Conservation (phyloP, 768 basidiomycete genomes). For the Collybia sp. region DNA sequence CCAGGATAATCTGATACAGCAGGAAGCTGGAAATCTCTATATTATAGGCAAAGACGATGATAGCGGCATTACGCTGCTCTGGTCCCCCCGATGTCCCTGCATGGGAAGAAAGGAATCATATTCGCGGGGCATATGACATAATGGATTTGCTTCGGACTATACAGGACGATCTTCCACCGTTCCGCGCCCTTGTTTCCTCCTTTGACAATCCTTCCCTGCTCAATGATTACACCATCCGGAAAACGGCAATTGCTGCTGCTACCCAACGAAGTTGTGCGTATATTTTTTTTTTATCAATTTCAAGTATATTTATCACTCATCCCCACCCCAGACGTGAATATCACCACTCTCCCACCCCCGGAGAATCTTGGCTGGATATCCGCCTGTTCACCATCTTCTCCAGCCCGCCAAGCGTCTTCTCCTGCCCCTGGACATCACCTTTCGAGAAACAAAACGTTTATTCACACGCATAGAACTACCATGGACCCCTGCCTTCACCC, state of each 20-base stretch:
- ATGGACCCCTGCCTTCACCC: constrained; percentile 37
- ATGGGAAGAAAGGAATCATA: constrained; percentile 9
- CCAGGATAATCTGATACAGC: constrained; percentile 16
- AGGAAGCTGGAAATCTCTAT: constrained; percentile 26
- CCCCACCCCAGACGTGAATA: constrained; percentile 9
- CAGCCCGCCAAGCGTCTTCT: constrained; percentile 14
- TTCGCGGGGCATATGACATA: constrained; percentile 12
- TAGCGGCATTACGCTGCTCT: constrained; percentile 1
- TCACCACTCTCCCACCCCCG: constrained; percentile 6
- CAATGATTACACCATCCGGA: constrained; percentile 12
- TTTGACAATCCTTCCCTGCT: constrained; percentile 26
- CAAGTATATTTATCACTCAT: background rate
- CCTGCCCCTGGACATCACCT: constrained; percentile 18
- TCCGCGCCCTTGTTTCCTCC: constrained; percentile 31
- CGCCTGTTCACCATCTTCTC: constrained; percentile 20
- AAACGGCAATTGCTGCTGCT: constrained; percentile 11
- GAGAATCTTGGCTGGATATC: constrained; percentile 13
- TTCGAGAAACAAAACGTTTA: constrained; percentile 23
- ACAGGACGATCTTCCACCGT: constrained; percentile 26
- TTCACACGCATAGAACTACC: constrained; percentile 28
- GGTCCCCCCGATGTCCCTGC: background rate
- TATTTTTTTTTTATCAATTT: background rate
- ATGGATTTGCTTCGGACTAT: constrained; percentile 24
- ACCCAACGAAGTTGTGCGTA: constrained; percentile 8
- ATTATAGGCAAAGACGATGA: constrained; percentile 27